Percentiles rank a stretch among this genome's conserved stretches.
These are phyloP conservation scores for Xylaria castorea DNA, from an alignment of 495 filamentous ascomycete species.

Conservation along the genomic window DNA sequence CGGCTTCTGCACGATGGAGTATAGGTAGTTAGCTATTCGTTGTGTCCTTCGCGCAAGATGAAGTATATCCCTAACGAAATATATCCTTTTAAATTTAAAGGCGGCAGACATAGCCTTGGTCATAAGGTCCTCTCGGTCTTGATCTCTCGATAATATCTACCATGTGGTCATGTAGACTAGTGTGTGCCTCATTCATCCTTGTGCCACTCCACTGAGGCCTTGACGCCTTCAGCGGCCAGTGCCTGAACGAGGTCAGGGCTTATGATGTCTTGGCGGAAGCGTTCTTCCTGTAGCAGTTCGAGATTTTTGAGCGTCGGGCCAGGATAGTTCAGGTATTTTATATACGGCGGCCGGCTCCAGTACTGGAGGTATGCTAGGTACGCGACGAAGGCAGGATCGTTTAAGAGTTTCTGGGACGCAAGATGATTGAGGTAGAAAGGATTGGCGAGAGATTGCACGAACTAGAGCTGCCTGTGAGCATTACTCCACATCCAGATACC, in stretches of 20 bases:
- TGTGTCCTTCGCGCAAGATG: background rate
- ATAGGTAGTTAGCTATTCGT: background rate
- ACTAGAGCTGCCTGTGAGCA: conserved; percentile 54
- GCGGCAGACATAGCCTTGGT: background rate
- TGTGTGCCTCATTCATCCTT: conserved; percentile 33
- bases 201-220: conserved; percentile 55
- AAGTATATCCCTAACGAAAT: background rate
- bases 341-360: conserved; percentile 81
- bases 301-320: conserved; percentile 83
- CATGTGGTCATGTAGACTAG: conserved; percentile 24
- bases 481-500: background rate
- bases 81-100: conserved; percentile 32
- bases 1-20: background rate
- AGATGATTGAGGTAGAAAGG: conserved; percentile 85
- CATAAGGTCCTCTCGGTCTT: background rate
- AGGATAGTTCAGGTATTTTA: conserved; percentile 81
- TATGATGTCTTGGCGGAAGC: conserved; percentile 82
- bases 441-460: conserved; percentile 86
- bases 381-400: conserved; percentile 72
- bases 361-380: conserved; percentile 88
- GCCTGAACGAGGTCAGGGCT: conserved; percentile 71
- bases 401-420: conserved; percentile 67
- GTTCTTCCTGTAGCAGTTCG: conserved; percentile 81
- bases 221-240: conserved; percentile 66
- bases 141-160: background rate